Conservation (phyloP, 495 filamentous ascomycete genomes). For the Aspergillus diversus region DNA sequence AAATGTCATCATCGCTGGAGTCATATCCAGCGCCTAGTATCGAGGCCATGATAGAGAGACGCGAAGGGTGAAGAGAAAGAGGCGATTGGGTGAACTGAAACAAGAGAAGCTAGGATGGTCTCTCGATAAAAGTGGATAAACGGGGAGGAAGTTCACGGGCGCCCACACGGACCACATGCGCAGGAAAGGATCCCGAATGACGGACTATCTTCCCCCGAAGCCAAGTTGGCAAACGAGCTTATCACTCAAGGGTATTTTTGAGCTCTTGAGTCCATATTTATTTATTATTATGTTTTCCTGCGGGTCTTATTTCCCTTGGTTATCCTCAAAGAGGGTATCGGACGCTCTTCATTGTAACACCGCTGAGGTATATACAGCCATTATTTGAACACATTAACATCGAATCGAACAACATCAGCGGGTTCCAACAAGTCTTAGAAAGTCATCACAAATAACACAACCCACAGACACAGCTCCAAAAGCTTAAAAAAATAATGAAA, state of each 20-base stretch:
- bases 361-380: constrained; percentile 52
- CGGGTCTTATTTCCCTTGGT: background rate
- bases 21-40: constrained; percentile 55
- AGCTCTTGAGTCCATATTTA: background rate
- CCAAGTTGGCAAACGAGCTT: no score
- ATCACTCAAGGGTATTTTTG: background rate
- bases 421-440: constrained; percentile 13
- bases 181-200: constrained; percentile 19
- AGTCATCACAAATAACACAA: constrained; percentile 13
- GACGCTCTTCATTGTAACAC: constrained; percentile 50
- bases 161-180: constrained; percentile 32
- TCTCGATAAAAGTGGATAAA: constrained; percentile 7
- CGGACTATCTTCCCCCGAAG: background rate
- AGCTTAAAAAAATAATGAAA: constrained; percentile 20
- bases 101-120: constrained; percentile 7
- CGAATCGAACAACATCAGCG: constrained; percentile 30
- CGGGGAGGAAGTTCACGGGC: constrained; percentile 42
- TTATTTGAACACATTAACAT: constrained; percentile 43
- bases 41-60: constrained; percentile 45
- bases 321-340: constrained; percentile 36
- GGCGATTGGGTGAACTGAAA: constrained; percentile 10
- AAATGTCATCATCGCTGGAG: constrained; percentile 56
- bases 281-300: constrained; percentile 12
- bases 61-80: constrained; percentile 9
- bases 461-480: constrained; percentile 24